Conservation (phyloP, 441 rosid species). For the Dalechampia spathulata region DNA sequence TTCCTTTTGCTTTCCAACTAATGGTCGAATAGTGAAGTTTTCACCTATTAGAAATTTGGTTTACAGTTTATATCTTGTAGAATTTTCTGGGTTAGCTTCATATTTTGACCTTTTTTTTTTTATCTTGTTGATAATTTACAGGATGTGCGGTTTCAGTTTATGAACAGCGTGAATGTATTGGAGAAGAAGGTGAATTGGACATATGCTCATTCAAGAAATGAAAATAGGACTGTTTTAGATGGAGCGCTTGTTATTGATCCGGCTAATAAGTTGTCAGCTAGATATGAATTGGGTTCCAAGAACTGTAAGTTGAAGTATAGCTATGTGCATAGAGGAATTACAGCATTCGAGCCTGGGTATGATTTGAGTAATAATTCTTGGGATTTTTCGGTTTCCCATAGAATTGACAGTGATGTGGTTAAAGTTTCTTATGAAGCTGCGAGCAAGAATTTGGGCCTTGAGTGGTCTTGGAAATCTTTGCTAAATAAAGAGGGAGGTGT, state of each 20-base stretch:
- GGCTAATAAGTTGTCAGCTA: constrained; percentile 36
- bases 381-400: constrained; percentile 29
- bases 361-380: constrained; percentile 32
- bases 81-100: no score
- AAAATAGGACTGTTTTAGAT: constrained; percentile 30
- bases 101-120: background rate
- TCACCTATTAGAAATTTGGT: background rate
- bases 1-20: no score
- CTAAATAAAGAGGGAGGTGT: constrained; percentile 16
- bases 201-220: constrained; percentile 24
- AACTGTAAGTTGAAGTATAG: constrained; percentile 38
- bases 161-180: constrained; percentile 29
- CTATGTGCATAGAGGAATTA: constrained; percentile 28
- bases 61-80: no score
- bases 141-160: constrained; percentile 46
- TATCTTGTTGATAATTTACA: constrained; percentile 8
- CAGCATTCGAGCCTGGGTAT: constrained; percentile 38
- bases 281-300: constrained; percentile 24
- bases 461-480: constrained; percentile 22
- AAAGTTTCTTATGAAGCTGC: constrained; percentile 23
- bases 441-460: constrained; percentile 22
- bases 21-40: no score
- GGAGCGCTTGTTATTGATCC: constrained; percentile 30
- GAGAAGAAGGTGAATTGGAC: constrained; percentile 40
- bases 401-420: constrained; percentile 24